Conservation (phyloP, 768 basidiomycete genomes). For the Suillus discolor region DNA sequence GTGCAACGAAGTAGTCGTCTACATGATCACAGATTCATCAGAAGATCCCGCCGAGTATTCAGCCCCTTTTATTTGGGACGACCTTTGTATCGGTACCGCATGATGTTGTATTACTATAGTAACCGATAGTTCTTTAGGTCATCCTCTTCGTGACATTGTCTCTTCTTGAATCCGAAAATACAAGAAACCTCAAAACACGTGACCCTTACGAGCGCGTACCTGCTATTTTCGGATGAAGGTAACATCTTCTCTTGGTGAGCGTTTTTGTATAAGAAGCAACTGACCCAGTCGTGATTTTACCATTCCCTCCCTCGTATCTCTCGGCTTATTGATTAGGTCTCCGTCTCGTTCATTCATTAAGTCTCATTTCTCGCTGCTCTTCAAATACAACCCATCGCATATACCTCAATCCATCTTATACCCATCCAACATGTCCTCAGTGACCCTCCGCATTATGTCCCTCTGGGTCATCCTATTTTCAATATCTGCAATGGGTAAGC, state of each 20-base stretch:
- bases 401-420: constrained; percentile 3
- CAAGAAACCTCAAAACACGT: constrained; percentile 15
- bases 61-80: not conserved
- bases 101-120: not conserved
- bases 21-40: not conserved
- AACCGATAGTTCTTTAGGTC: not conserved
- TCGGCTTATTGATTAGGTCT: constrained; percentile 19
- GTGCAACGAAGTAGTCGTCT: constrained; percentile 19
- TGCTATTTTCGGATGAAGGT: constrained; percentile 19
- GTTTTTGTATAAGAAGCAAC: constrained; percentile 12
- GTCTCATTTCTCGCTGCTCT: not conserved
- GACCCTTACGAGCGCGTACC: not conserved
- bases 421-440: constrained; percentile 18
- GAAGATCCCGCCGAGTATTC: not conserved
- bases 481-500: constrained; percentile 23
- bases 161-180: not conserved
- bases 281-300: not conserved
- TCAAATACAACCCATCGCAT: not conserved
- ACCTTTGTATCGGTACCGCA: not conserved
- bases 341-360: constrained; percentile 2
- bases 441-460: constrained; percentile 20
- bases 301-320: constrained; percentile 1
- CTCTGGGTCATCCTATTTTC: constrained; percentile 25
- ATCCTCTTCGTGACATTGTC: not conserved
- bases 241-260: constrained; percentile 8